A percentile compares a stretch with the other conserved stretches of the same genome.
Evolutionary conservation across 148 eudicot genomes (phyloP).

Genomic region (Beta vulgaris): DNA sequence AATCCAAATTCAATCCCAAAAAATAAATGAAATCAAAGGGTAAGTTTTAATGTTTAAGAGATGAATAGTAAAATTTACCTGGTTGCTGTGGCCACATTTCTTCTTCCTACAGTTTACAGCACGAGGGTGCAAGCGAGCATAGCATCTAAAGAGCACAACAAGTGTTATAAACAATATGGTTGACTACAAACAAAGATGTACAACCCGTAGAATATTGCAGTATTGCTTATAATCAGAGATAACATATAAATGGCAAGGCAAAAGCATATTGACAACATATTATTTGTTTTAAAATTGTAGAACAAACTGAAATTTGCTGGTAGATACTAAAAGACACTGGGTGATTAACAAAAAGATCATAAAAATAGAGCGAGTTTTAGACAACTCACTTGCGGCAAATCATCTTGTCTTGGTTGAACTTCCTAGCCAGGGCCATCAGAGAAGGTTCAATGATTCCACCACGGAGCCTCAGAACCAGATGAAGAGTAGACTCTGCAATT

Average conservation of each 20-base stretch:
- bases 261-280: no score
- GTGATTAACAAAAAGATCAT: no score
- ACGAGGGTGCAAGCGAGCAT: slow-evolving; percentile 49
- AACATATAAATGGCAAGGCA: no score
- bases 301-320: no score
- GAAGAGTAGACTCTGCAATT: slow-evolving; percentile 47
- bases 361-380: no score
- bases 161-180: no score
- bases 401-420: slow-evolving; percentile 53
- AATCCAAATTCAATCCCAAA: background rate
- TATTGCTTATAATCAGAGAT: no score
- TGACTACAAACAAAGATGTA: no score
- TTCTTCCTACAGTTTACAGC: slow-evolving; percentile 50
- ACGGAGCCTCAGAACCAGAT: slow-evolving; percentile 50
- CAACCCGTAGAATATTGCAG: no score
- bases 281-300: no score
- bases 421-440: slow-evolving; percentile 47
- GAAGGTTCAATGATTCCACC: slow-evolving; percentile 58
- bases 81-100: slow-evolving; percentile 54
- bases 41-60: background rate
- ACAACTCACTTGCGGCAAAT: slow-evolving; percentile 54
- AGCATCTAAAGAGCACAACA: slow-evolving; percentile 35
- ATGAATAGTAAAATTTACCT: slow-evolving; percentile 21
- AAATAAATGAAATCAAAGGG: background rate
- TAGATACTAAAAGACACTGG: no score